phyloP scores from a whole-genome alignment of 805 yeast species.

The Nakazawaea laoshanensis region DNA sequence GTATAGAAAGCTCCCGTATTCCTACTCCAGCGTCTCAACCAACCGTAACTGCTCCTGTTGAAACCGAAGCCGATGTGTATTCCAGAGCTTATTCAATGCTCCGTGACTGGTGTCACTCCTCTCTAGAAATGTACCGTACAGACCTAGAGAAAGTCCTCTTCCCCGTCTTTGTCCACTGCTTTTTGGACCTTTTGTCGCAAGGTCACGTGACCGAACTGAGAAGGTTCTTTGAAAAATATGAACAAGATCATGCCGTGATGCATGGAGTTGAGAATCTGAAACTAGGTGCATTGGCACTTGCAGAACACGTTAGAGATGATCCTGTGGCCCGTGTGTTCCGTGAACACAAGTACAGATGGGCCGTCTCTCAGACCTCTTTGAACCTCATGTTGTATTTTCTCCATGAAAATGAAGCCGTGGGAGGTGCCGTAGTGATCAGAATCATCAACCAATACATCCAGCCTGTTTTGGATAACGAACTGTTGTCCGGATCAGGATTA shows the following conservation, averaged over 20 bases:
- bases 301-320: conserved; percentile 78
- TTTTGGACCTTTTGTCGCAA: conserved; percentile 67
- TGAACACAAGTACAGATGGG: conserved; percentile 62
- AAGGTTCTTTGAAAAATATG: conserved; percentile 65
- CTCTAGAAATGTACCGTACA: conserved; percentile 84
- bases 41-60: conserved; percentile 25
- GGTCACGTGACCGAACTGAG: conserved; percentile 56
- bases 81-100: conserved; percentile 74
- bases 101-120: conserved; percentile 83
- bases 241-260: conserved; percentile 60
- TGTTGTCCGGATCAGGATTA: conserved; percentile 29
- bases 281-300: conserved; percentile 65
- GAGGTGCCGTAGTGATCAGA: conserved; percentile 82
- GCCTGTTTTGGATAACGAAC: conserved; percentile 31
- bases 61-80: conserved; percentile 62
- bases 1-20: conserved; percentile 72
- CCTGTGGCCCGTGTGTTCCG: conserved; percentile 71
- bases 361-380: conserved; percentile 75
- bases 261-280: conserved; percentile 74
- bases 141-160: conserved; percentile 78
- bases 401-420: conserved; percentile 86
- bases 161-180: conserved; percentile 90
- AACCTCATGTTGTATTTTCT: conserved; percentile 78
- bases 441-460: conserved; percentile 78
- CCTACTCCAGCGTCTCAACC: conserved; percentile 44